Conservation (phyloP, 176 grass and related monocot genomes). For the Tuctoria greenei region DNA sequence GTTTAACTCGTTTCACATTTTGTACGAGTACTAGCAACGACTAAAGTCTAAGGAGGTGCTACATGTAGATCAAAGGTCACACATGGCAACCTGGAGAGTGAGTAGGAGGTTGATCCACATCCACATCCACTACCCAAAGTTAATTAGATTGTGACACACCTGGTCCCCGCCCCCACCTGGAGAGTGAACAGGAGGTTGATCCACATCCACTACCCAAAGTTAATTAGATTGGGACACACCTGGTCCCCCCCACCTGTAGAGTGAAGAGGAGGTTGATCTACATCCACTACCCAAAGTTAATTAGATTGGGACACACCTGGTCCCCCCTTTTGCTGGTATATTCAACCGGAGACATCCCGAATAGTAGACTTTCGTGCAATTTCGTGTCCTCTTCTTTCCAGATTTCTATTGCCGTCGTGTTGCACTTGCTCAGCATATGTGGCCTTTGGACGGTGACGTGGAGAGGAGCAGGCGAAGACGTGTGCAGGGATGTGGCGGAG, state of each 20-base stretch:
- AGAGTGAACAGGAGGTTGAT: background rate
- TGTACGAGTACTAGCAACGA: background rate
- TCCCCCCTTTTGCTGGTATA: background rate
- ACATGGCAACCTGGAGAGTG: background rate
- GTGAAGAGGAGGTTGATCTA: background rate
- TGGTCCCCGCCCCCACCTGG: background rate
- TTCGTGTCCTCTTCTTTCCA: background rate
- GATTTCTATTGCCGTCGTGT: background rate
- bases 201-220: background rate
- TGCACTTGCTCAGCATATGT: conserved; percentile 28
- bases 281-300: background rate
- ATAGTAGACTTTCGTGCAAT: conserved; percentile 17
- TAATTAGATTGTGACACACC: background rate
- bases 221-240: background rate
- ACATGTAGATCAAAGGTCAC: background rate
- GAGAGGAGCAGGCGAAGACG: background rate
- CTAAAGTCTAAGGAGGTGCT: background rate
- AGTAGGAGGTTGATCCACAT: background rate
- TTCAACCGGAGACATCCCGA: background rate
- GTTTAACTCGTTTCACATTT: background rate
- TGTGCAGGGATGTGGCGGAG: background rate
- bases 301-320: background rate
- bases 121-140: background rate
- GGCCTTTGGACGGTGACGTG: background rate
- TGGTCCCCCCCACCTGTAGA: background rate